Percentiles rank a stretch among this genome's conserved stretches.
These are phyloP conservation scores for Cladosporium velox DNA, from an alignment of 2,329 filamentous ascomycete species.

Conservation along the genomic window DNA sequence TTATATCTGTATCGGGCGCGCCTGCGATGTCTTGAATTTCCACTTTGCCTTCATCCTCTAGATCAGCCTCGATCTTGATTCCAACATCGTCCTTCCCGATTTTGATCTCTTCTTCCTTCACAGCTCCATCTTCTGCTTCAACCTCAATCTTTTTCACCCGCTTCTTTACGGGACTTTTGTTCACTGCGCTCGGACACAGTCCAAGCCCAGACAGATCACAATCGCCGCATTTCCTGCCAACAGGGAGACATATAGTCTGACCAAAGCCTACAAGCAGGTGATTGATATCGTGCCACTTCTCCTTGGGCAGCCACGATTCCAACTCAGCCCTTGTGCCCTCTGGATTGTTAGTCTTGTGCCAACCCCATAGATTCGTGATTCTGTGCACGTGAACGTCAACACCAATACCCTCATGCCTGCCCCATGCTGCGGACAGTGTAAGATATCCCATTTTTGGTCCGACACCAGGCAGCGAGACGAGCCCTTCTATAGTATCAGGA, in stretches of 20 bases:
- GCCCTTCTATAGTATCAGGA: constrained; percentile 72
- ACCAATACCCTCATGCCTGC: constrained; percentile 73
- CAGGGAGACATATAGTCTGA: constrained; percentile 80
- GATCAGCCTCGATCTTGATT: constrained; percentile 33
- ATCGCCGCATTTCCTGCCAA: constrained; percentile 78
- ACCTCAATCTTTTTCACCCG: constrained; percentile 46
- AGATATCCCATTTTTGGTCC: constrained; percentile 95
- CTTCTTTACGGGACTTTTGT: constrained; percentile 49
- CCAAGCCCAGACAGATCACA: constrained; percentile 77
- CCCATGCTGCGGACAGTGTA: constrained; percentile 76
- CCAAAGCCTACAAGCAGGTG: constrained; percentile 84
- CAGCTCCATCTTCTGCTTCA: constrained; percentile 31
- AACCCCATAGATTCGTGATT: constrained; percentile 92
- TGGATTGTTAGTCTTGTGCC: constrained; percentile 78
- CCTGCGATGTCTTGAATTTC: constrained; percentile 22
- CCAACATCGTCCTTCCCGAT: constrained; percentile 34
- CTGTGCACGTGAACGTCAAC: constrained; percentile 95
- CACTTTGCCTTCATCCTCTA: constrained; percentile 30
- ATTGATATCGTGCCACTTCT: constrained; percentile 92
- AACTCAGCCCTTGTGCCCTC: constrained; percentile 78
- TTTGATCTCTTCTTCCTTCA: constrained; percentile 27
- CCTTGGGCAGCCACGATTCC: constrained; percentile 78
- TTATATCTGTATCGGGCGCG: background rate
- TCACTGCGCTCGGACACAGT: constrained; percentile 63
- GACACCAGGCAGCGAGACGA: constrained; percentile 79